Base-by-base conservation (phyloP, 495 filamentous ascomycete genomes). In the Annulohypoxylon nitens region DNA sequence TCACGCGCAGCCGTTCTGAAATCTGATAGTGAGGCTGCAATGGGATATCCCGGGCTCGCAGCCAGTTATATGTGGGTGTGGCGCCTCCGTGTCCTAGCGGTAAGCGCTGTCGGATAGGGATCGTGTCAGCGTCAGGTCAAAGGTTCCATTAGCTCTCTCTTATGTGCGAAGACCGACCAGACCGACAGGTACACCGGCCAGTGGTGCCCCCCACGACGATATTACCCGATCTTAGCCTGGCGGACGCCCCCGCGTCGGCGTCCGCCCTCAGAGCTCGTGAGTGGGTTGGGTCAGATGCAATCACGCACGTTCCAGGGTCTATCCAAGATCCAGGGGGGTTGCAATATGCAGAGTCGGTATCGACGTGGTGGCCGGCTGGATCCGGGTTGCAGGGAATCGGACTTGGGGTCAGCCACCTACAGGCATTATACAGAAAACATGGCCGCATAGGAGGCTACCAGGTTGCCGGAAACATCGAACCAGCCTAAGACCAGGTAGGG, bases 221-320 rank as follows among this genome's bases (percentile, higher is more conserved):
- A 75, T 75, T 75, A 75, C 47, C 73, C 73, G 68, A 72, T 71
- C 73, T 72, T 72, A 75, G 64, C 68, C 64, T 75, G 73, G 73
- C 69, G 71, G 59, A 67, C 65, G 53, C 68, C 73, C 73, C 68
- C 69, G 73, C 73, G 69, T 54, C 55, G 34, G 62, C 50, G 54
- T 43, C 37, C 5, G 51, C 59, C 67, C 51, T 70, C 61, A 60
- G 58, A 67, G 66, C 64, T 75, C 60, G 54, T 75, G 63, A 72
- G 61, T 71, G 69, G 73, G 51, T 69, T 69, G 73, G 68, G 73
- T 39, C 64, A 71, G 73, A 75, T 72, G 73, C 73, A 75, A 69
- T 30, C 53, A 71, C 39, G 73, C 73, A 75, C 54, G 58, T 50
- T 43, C 73, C 60, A 75, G 69, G 73, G 73, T 75, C 60, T 37